These are phyloP conservation scores for Sclerotinia glacialis DNA, from an alignment of 2,329 filamentous ascomycete species.

Conservation along the genomic window DNA sequence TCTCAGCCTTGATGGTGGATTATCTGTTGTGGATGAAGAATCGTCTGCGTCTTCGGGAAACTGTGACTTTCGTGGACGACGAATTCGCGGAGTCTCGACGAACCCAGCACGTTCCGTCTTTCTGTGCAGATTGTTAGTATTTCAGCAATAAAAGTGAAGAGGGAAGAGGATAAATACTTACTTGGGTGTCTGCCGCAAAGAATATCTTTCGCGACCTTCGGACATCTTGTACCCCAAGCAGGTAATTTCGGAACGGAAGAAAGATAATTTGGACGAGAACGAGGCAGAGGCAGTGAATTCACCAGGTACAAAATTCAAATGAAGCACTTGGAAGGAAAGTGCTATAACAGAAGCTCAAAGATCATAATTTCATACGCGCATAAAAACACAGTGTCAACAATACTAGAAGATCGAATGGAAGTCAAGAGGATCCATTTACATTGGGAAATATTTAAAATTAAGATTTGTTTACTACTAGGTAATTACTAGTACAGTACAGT, in stretches of 20 bases:
- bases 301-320: neutral
- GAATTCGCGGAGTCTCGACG: slow-evolving; percentile 50
- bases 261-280: neutral
- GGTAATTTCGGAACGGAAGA: slow-evolving; percentile 3
- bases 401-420: neutral
- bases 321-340: neutral
- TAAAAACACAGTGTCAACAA: slow-evolving; percentile 10
- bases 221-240: slow-evolving; percentile 32
- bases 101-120: slow-evolving; percentile 51
- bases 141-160: neutral
- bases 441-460: slow-evolving; percentile 10
- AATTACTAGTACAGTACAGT: neutral
- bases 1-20: slow-evolving; percentile 27
- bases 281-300: neutral
- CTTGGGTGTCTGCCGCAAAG: slow-evolving; percentile 39
- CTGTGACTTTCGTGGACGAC: slow-evolving; percentile 42
- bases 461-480: slow-evolving; percentile 4
- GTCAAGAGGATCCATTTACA: neutral
- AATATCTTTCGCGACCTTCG: slow-evolving; percentile 39
- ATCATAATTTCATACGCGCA: slow-evolving; percentile 5
- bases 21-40: slow-evolving; percentile 39
- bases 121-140: slow-evolving; percentile 39
- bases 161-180: slow-evolving; percentile 25
- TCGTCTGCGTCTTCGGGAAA: slow-evolving; percentile 38
- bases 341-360: slow-evolving; percentile 8